Base-by-base conservation (phyloP, 2,329 filamentous ascomycete genomes). In the Diaporthe velutina region DNA sequence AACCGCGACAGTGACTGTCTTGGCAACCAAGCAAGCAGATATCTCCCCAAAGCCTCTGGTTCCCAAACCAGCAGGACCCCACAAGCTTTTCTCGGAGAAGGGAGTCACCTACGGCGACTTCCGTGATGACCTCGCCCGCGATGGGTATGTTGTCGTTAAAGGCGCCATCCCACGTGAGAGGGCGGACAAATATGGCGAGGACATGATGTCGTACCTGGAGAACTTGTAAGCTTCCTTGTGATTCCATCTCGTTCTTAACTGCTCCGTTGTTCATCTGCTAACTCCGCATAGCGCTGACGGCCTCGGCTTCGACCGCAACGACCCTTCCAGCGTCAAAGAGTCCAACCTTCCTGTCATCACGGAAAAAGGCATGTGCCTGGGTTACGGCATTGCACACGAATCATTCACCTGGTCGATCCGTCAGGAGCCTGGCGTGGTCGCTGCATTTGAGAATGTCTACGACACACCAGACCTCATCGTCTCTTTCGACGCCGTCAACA, bases 331-430 rank as follows among this genome's bases (percentile, higher is more conserved):
- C 0, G 52, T 75, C n/a, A 73, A 75, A 48, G 64, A 71, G 13
- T 75, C 73, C 73, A 73, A 76, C 35, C 75, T 77, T 4, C 75
- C 76, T 4, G 70, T 76, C 2, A 84, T 87, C 77, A 86, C 83
- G 76, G 85, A 87, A 77, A 88, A 87, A 79, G 86, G 87, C 54
- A 88, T 88, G 82, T 85, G 85, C 77, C 79, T 85, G 33, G 79
- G 82, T 50, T 89, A 89, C 71, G 86, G 82, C 0, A 83, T 86
- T 4, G 79, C 83, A 2, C 87, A 89, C 75, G 87, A 88, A 74
- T 81, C 85, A 74, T 89, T 88, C 76, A 83, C 85, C 5, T 88
- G 87, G 87, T 82, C 81, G 13, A 81, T 88, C 19, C 84, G 86
- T 22, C 80, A 81, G 5, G 87, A 88, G 79, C 85, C 85, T 12